A percentile compares a stretch with the other conserved stretches of the same genome.
phyloP scores from a whole-genome alignment of 306 rosid genomes.

The Cucumis melo region DNA sequence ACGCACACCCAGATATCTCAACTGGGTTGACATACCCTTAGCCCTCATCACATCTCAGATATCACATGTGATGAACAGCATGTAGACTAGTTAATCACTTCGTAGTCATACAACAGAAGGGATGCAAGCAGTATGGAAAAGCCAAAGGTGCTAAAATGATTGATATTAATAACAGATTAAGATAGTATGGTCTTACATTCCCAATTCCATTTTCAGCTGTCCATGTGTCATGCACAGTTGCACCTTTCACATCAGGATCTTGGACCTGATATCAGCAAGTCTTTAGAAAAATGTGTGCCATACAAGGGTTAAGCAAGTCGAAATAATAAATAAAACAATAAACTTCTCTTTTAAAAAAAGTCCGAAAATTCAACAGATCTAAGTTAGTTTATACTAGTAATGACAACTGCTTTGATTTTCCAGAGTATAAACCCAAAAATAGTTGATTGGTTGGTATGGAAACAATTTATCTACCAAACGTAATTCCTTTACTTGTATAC shows the following conservation, averaged over 20 bases:
- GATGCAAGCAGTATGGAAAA: not conserved
- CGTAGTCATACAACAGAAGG: not conserved
- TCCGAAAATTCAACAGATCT: not conserved
- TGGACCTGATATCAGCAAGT: constrained; percentile 46
- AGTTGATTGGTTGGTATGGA: not conserved
- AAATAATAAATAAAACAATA: not conserved
- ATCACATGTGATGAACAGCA: not conserved
- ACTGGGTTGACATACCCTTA: no score
- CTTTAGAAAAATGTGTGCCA: not conserved
- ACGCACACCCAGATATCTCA: no score
- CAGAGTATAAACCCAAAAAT: not conserved
- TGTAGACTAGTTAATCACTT: not conserved
- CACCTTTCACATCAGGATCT: constrained; percentile 64
- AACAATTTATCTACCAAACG: not conserved
- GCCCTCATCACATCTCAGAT: no score
- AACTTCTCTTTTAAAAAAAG: no score
- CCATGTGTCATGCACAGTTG: constrained; percentile 48
- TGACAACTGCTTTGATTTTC: not conserved
- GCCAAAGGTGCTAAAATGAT: not conserved
- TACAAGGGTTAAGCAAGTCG: not conserved
- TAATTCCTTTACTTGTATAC: constrained; percentile 16
- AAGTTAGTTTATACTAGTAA: not conserved
- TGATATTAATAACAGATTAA: not conserved
- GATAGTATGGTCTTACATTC: constrained; percentile 29
- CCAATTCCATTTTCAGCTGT: constrained; percentile 18